Evolutionary conservation across 2,329 filamentous ascomycete genomes (phyloP).

Genomic region (Tolypocladium pustulatum): DNA sequence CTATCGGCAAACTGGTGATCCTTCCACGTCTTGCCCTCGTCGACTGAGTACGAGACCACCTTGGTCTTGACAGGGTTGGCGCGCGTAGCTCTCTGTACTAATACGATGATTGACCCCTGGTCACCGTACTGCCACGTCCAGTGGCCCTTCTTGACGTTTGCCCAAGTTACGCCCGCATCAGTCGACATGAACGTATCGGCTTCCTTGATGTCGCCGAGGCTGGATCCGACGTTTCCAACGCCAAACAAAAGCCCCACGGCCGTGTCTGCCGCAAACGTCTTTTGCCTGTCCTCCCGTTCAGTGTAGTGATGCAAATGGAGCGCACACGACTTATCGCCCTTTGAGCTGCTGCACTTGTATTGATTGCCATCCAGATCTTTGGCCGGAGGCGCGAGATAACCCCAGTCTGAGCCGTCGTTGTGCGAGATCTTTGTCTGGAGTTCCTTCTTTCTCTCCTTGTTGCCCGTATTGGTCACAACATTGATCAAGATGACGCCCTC

Average conservation of each 20-base stretch:
- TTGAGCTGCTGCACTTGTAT: constrained; percentile 54
- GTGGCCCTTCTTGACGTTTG: constrained; percentile 70
- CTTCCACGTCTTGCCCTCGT: constrained; percentile 73
- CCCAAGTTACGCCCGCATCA: constrained; percentile 88
- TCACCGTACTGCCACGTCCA: constrained; percentile 96
- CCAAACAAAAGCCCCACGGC: constrained; percentile 88
- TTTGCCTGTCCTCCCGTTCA: constrained; percentile 68
- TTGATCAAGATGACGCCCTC: constrained; percentile 89
- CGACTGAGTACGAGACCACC: constrained; percentile 61
- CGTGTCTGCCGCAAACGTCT: constrained; percentile 80
- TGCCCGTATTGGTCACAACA: constrained; percentile 63
- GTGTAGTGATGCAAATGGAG: constrained; percentile 95
- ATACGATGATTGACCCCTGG: constrained; percentile 83
- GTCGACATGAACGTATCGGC: constrained; percentile 84
- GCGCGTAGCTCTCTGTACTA: constrained; percentile 61
- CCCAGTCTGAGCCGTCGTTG: constrained; percentile 90
- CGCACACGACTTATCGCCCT: constrained; percentile 59
- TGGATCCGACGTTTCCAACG: constrained; percentile 76
- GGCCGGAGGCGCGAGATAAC: constrained; percentile 59
- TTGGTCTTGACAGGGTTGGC: constrained; percentile 61
- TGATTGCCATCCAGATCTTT: constrained; percentile 61
- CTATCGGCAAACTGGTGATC: constrained; percentile 63
- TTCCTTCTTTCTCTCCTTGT: constrained; percentile 70
- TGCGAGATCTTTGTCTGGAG: constrained; percentile 89
- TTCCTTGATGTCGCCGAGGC: constrained; percentile 55